Percentiles rank a stretch among this genome's conserved stretches.
Evolutionary conservation across 345 rosid genomes (phyloP).

Genomic region (Populus euphratica): DNA sequence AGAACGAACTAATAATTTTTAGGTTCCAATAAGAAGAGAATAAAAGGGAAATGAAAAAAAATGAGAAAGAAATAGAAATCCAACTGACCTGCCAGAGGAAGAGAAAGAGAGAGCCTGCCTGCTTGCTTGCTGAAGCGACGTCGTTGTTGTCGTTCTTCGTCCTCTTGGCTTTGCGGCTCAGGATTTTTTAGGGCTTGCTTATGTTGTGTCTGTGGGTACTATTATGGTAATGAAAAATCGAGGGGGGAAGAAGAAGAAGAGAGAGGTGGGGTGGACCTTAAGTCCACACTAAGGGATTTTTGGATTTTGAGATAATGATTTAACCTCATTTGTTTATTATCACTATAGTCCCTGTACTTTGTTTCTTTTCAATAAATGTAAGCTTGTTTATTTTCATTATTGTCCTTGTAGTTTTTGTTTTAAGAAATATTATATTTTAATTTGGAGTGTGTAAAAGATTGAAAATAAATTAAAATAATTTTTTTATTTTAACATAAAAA

Average conservation of each 20-base stretch:
- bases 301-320: background rate
- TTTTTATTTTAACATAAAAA: too few species aligned
- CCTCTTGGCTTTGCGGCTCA: background rate
- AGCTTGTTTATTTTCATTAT: background rate
- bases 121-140: background rate
- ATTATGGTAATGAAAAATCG: background rate
- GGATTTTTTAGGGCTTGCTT: background rate
- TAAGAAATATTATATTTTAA: background rate
- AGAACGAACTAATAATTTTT: background rate
- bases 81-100: background rate
- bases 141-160: background rate
- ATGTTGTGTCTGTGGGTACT: background rate
- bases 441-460: too few species aligned
- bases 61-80: background rate
- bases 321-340: background rate
- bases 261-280: background rate
- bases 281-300: background rate
- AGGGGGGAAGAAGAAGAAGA: too few species aligned
- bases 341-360: background rate
- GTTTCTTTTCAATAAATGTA: background rate
- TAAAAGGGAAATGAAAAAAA: background rate
- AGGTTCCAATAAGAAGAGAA: background rate
- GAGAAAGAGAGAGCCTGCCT: background rate
- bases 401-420: background rate
- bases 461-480: too few species aligned